Conservation (phyloP, 1,284 basidiomycete species). For the Lignosus rhinocerotis region DNA sequence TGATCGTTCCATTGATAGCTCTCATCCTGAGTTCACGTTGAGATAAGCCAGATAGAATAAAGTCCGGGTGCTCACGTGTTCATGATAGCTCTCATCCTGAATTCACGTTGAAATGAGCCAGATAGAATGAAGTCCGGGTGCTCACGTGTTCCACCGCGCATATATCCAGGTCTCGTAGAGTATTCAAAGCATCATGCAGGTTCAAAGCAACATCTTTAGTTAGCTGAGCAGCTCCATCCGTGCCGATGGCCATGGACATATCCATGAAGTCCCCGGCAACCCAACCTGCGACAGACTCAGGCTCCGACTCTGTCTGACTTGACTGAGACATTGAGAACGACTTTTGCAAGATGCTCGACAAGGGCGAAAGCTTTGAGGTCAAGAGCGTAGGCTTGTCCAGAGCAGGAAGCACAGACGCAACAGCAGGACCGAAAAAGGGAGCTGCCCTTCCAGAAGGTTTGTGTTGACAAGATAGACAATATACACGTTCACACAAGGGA, state of each 20-base stretch:
- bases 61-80: no score
- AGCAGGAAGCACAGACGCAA: no score
- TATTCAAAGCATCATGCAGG: not conserved
- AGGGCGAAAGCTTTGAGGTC: not conserved
- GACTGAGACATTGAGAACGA: conserved; percentile 9
- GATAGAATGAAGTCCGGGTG: not conserved
- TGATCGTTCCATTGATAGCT: conserved; percentile 37
- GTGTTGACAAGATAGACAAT: not conserved
- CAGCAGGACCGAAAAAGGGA: no score
- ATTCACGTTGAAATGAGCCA: not conserved
- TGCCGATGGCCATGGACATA: conserved; percentile 3
- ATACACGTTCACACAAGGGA: not conserved
- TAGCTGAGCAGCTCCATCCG: not conserved
- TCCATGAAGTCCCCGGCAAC: conserved; percentile 21
- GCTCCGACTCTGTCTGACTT: conserved; percentile 36
- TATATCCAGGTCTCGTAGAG: conserved; percentile 18
- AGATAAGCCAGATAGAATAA: no score
- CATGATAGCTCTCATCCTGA: conserved; percentile 39
- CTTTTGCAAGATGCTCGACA: no score
- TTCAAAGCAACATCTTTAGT: not conserved
- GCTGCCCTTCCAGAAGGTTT: not conserved
- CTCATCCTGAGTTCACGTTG: no score
- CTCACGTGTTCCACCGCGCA: conserved; percentile 29
- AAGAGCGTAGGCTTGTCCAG: not conserved
- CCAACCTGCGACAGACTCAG: conserved; percentile 15